Base-by-base conservation (phyloP, 306 rosid genomes). In the Trifolium subterraneum region DNA sequence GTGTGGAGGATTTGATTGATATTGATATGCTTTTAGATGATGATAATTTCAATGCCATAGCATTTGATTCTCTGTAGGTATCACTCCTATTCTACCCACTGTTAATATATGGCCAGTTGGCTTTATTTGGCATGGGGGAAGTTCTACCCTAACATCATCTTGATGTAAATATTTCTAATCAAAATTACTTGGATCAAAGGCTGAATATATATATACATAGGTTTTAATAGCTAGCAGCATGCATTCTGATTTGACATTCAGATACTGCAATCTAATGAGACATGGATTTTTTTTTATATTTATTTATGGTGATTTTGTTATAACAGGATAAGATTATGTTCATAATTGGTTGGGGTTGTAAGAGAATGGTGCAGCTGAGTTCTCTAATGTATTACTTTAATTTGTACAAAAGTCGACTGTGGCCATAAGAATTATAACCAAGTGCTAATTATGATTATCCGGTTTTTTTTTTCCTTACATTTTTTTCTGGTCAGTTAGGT, bases 11-110 rank as follows among this genome's bases (percentile, higher is more conserved):
- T 56, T 76, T 87, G 81, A 83, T 90, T 66, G 91, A 90, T 70
- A 82, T 90, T 58, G 98, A 90, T 75, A 74, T 84, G 61, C 85
- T 90, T 63, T 72, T 88, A 84, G 92, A 88, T 39, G 98, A 92
- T 36, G 92, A 91, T 4, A 81, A 86, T 79, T 88, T 90, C 78
- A 79, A 87, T 81, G 88, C 96, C 42, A 77, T 88, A 64, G 92
- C 96, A 81, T 88, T 81, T 84, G 84, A 86, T 72, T 74, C 45
- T 76, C 79, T 39, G 73, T 71, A 4, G 9, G 51, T 47, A 29
- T 71, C 61, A 15, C 70, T 71, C 79, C 18, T 22, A 36, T 73
- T 59, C 5, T 52, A 77, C 71, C 68, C 54, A 9, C 83, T 69
- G 87, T 74, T 82, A 70, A 85, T 83, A 81, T 62, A 54, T 54